A percentile compares a stretch with the other conserved stretches of the same genome.
Evolutionary conservation across 139 green algal species (phyloP).

Genomic region (Marvania coccoides): DNA sequence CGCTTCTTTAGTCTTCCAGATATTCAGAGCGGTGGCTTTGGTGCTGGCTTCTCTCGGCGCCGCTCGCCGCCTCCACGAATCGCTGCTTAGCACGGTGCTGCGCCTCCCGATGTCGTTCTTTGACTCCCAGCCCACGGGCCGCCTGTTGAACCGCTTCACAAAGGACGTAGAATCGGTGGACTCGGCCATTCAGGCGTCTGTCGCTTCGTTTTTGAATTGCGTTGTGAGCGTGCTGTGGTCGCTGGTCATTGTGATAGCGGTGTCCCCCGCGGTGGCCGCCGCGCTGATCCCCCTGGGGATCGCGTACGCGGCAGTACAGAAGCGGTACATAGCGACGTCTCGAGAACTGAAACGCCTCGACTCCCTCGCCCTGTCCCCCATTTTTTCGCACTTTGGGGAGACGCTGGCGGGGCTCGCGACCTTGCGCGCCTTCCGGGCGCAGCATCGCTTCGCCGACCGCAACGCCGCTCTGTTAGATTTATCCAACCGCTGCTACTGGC

Average conservation of each 20-base stretch:
- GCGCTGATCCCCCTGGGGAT: constrained; percentile 50
- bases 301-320: constrained; percentile 53
- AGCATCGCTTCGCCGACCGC: constrained; percentile 39
- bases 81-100: constrained; percentile 44
- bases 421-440: constrained; percentile 71
- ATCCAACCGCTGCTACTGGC: constrained; percentile 68
- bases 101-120: constrained; percentile 82
- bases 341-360: constrained; percentile 86
- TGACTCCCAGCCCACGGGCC: constrained; percentile 72
- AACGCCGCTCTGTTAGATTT: constrained; percentile 47
- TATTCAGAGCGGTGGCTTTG: constrained; percentile 28
- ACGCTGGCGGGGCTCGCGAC: constrained; percentile 53
- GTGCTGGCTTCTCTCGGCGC: constrained; percentile 41
- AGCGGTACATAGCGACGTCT: constrained; percentile 59
- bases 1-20: constrained; percentile 40
- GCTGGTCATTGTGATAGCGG: constrained; percentile 50
- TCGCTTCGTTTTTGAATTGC: constrained; percentile 48
- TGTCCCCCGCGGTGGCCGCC: constrained; percentile 48
- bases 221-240: constrained; percentile 37
- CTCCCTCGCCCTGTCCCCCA: constrained; percentile 67
- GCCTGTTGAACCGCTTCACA: constrained; percentile 80
- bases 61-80: constrained; percentile 29
- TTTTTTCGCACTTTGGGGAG: constrained; percentile 62
- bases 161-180: constrained; percentile 77
- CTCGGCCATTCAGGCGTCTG: constrained; percentile 29